phyloP scores from a whole-genome alignment of 805 yeast species.

The Cyberlindnera maclurae region DNA sequence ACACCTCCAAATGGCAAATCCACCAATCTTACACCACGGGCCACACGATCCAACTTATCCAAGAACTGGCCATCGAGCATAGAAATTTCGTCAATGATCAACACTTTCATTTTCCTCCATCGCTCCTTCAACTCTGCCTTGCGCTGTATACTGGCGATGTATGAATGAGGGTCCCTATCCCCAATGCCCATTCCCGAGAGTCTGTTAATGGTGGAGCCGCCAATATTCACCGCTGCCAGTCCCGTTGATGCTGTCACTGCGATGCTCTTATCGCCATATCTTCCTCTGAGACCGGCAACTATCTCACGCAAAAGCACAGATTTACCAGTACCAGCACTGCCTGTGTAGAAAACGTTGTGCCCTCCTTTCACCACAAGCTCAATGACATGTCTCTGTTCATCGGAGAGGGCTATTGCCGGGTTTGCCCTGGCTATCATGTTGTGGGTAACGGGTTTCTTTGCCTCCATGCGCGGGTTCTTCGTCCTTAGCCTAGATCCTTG shows the following conservation, averaged over 20 bases:
- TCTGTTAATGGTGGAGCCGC: slow-evolving; percentile 82
- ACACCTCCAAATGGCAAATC: slow-evolving; percentile 86
- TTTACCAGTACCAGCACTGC: slow-evolving; percentile 87
- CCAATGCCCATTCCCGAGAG: slow-evolving; percentile 81
- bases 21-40: slow-evolving; percentile 40
- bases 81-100: slow-evolving; percentile 88
- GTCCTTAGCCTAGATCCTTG: slow-evolving; percentile 1
- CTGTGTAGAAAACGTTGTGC: slow-evolving; percentile 63
- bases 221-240: slow-evolving; percentile 88
- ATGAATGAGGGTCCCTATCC: slow-evolving; percentile 39
- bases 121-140: slow-evolving; percentile 37
- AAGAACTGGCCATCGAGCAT: slow-evolving; percentile 83
- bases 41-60: slow-evolving; percentile 67
- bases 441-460: neutral
- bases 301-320: slow-evolving; percentile 61
- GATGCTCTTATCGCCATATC: slow-evolving; percentile 40
- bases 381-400: slow-evolving; percentile 48
- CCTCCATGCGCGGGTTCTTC: slow-evolving; percentile 11
- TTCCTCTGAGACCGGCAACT: slow-evolving; percentile 42
- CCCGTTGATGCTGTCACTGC: slow-evolving; percentile 97
- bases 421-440: slow-evolving; percentile 7
- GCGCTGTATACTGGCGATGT: slow-evolving; percentile 34
- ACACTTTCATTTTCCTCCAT: slow-evolving; percentile 65
- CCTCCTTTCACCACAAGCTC: slow-evolving; percentile 43
- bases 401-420: slow-evolving; percentile 20